Conservation (phyloP, 306 rosid species). For the Rubus parviflorus region DNA sequence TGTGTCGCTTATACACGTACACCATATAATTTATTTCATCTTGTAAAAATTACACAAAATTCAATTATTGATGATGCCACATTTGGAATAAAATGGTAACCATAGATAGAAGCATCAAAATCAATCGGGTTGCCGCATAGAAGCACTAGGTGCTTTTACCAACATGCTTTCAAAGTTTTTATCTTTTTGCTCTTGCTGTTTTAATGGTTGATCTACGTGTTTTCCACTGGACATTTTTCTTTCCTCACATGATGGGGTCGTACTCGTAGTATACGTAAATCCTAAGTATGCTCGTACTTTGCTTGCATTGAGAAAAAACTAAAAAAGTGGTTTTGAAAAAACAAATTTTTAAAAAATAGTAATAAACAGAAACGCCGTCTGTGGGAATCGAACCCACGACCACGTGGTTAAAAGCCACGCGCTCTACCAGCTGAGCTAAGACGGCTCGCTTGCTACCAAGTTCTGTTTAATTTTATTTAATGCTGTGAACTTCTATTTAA, state of each 20-base stretch:
- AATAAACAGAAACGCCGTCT: conserved; percentile 33
- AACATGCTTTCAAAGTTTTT: neutral
- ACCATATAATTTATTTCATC: no score
- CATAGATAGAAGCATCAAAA: neutral
- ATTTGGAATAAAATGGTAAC: no score
- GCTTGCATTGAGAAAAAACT: neutral
- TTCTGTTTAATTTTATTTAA: no score
- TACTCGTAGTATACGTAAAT: neutral
- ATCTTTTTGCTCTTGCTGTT: neutral
- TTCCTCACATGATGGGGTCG: neutral
- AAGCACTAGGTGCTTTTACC: neutral
- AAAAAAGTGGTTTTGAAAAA: no score
- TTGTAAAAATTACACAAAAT: no score
- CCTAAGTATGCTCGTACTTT: neutral
- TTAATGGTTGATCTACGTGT: neutral
- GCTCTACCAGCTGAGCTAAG: conserved; percentile 80
- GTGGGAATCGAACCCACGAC: conserved; percentile 84
- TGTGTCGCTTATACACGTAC: no score
- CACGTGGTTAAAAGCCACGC: conserved; percentile 86
- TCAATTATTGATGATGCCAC: no score
- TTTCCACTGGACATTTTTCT: conserved; percentile 5
- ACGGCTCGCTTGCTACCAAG: conserved; percentile 20
- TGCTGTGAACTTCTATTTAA: no score
- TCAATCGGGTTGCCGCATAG: neutral
- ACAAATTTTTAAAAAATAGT: accelerated